Conservation (phyloP, 2,329 filamentous ascomycete genomes). For the Fusarium duplospermum region DNA sequence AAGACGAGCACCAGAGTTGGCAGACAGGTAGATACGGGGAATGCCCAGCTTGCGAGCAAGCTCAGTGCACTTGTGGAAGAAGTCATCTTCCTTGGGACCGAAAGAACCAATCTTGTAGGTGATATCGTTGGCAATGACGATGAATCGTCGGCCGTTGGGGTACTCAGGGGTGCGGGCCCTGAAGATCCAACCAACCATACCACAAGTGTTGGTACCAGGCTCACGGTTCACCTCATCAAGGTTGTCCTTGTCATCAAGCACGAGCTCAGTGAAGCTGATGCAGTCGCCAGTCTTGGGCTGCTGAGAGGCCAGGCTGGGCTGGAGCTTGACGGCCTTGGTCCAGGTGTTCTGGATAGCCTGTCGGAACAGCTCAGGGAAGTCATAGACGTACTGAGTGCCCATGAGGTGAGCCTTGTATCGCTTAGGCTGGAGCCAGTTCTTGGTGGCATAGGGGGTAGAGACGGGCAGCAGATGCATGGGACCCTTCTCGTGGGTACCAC, state of each 20-base stretch:
- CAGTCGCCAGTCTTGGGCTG: constrained; percentile 89
- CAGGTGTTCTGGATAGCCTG: constrained; percentile 98
- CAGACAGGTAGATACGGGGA: constrained; percentile 96
- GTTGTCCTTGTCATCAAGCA: constrained; percentile 93
- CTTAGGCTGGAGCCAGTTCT: constrained; percentile 99
- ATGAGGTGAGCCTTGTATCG: constrained; percentile 99
- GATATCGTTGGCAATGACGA: constrained; percentile 98
- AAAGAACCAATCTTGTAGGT: constrained; percentile 99
- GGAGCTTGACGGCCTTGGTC: constrained; percentile 79
- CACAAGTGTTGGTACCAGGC: constrained; percentile 92
- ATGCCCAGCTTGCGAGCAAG: constrained; percentile 93
- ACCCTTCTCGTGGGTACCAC: constrained; percentile 93
- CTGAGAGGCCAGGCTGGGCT: constrained; percentile 79
- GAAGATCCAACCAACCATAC: constrained; percentile 99
- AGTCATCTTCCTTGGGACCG: constrained; percentile 94
- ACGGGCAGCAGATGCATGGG: constrained; percentile 94
- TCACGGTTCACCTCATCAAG: constrained; percentile 94
- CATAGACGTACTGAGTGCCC: constrained; percentile 99
- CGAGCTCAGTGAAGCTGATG: constrained; percentile 92
- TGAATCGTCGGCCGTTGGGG: constrained; percentile 88
- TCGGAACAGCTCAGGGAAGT: constrained; percentile 99
- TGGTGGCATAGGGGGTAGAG: constrained; percentile 92
- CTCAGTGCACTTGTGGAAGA: constrained; percentile 99
- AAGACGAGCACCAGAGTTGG: constrained; percentile 97
- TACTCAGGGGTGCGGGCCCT: constrained; percentile 97